These are phyloP conservation scores for Cyathus olla DNA, from an alignment of 1,284 basidiomycete genomes.

Conservation along the genomic window DNA sequence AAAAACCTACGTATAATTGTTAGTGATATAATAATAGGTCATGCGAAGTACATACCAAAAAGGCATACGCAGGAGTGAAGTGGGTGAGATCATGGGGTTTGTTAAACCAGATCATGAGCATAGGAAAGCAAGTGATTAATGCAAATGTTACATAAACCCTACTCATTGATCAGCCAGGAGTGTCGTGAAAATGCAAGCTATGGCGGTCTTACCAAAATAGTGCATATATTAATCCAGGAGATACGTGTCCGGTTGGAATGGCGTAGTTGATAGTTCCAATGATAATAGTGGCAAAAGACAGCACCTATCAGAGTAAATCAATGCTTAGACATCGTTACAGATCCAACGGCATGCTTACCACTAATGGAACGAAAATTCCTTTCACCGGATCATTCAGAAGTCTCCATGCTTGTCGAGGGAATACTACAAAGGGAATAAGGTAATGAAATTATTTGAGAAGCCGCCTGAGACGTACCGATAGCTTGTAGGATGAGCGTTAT, in stretches of 20 bases:
- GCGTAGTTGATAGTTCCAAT: slow-evolving; percentile 62
- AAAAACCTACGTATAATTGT: slow-evolving; percentile 47
- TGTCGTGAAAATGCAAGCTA: neutral
- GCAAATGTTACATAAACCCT: slow-evolving; percentile 58
- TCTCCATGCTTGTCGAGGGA: slow-evolving; percentile 53
- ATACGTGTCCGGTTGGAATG: slow-evolving; percentile 47
- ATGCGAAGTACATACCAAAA: slow-evolving; percentile 41
- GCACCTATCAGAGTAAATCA: slow-evolving; percentile 36
- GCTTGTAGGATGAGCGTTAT: slow-evolving; percentile 55
- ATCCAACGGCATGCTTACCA: slow-evolving; percentile 41
- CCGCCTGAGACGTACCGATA: slow-evolving; percentile 46
- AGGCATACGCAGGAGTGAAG: slow-evolving; percentile 61
- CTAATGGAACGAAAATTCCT: slow-evolving; percentile 58
- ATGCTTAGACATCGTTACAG: neutral
- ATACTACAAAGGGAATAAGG: slow-evolving; percentile 39
- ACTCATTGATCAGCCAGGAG: neutral
- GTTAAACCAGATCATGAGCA: slow-evolving; percentile 65
- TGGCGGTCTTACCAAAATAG: slow-evolving; percentile 53
- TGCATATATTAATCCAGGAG: slow-evolving; percentile 47
- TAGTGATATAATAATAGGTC: neutral
- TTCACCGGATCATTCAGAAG: slow-evolving; percentile 57
- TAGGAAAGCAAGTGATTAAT: slow-evolving; percentile 55
- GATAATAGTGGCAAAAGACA: slow-evolving; percentile 62
- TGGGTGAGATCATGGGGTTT: slow-evolving; percentile 55
- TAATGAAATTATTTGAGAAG: neutral